Conservation (phyloP, 2,329 filamentous ascomycete species). For the Beauveria caledonica region DNA sequence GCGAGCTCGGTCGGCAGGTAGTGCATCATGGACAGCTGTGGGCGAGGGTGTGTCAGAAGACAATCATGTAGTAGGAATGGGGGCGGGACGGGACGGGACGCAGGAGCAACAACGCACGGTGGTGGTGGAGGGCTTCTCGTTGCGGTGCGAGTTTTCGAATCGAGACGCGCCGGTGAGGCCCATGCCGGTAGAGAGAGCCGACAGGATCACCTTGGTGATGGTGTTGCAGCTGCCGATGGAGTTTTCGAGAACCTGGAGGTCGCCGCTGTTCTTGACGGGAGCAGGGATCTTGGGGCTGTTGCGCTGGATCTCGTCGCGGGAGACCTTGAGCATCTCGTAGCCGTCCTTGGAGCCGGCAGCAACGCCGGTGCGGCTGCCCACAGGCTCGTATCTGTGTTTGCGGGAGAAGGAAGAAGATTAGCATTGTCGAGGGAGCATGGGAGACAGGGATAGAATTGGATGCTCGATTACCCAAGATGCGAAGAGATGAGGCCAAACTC, state of each 20-base stretch:
- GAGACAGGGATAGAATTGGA: no score
- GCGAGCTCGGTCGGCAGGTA: slow-evolving; percentile 39
- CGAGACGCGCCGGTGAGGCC: slow-evolving; percentile 35
- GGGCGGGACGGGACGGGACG: background rate
- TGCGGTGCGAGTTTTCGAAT: slow-evolving; percentile 44
- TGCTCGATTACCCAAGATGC: slow-evolving; percentile 35
- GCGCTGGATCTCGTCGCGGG: slow-evolving; percentile 41
- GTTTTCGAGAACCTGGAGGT: slow-evolving; percentile 40
- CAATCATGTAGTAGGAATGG: background rate
- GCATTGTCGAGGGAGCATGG: background rate
- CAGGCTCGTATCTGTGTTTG: slow-evolving; percentile 36
- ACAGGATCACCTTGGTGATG: slow-evolving; percentile 41
- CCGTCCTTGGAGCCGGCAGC: slow-evolving; percentile 40
- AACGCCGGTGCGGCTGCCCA: slow-evolving; percentile 40
- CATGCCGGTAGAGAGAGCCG: slow-evolving; percentile 40
- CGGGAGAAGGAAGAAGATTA: background rate
- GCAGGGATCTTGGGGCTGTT: slow-evolving; percentile 37
- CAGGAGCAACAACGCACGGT: slow-evolving; percentile 20
- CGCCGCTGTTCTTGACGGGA: slow-evolving; percentile 39
- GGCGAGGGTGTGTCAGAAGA: background rate
- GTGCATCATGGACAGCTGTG: slow-evolving; percentile 43
- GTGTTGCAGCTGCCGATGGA: slow-evolving; percentile 42
- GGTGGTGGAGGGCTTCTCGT: slow-evolving; percentile 39
- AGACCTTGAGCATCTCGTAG: slow-evolving; percentile 47
- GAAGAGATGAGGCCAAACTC: slow-evolving; percentile 46